These are phyloP conservation scores for Sphagnum contortum DNA, from an alignment of 225 moss, liverwort and hornwort genomes.

Conservation along the genomic window DNA sequence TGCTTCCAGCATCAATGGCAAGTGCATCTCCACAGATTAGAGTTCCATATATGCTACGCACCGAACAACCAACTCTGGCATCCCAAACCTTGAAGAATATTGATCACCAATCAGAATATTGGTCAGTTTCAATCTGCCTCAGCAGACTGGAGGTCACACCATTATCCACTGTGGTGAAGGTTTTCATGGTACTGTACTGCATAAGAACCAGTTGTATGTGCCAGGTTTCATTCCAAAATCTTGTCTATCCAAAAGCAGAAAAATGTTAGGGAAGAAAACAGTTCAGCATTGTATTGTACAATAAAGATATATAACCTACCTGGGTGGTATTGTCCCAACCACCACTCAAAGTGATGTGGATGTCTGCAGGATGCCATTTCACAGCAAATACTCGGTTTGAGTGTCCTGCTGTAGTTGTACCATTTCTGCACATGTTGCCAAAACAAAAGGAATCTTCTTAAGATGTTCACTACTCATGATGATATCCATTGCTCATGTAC, in stretches of 20 bases:
- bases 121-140: no score
- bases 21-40: conserved; percentile 63
- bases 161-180: neutral
- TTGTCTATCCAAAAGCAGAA: neutral
- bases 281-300: neutral
- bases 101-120: no score
- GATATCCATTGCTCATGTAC: no score
- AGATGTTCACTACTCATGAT: no score
- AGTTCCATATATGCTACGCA: conserved; percentile 64
- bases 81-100: conserved; percentile 59
- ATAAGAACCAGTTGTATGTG: neutral
- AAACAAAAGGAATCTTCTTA: neutral
- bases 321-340: conserved; percentile 85
- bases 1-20: conserved; percentile 26
- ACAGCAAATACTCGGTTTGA: conserved; percentile 71
- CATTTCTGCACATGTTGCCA: conserved; percentile 40
- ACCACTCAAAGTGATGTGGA: conserved; percentile 50
- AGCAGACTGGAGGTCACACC: neutral
- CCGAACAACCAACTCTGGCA: conserved; percentile 30
- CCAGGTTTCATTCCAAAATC: neutral
- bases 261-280: neutral
- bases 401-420: conserved; percentile 55
- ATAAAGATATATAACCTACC: conserved; percentile 4
- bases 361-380: conserved; percentile 70
- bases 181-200: neutral